phyloP scores from a whole-genome alignment of 805 yeast genomes.

The Hanseniaspora pseudoguilliermondii region DNA sequence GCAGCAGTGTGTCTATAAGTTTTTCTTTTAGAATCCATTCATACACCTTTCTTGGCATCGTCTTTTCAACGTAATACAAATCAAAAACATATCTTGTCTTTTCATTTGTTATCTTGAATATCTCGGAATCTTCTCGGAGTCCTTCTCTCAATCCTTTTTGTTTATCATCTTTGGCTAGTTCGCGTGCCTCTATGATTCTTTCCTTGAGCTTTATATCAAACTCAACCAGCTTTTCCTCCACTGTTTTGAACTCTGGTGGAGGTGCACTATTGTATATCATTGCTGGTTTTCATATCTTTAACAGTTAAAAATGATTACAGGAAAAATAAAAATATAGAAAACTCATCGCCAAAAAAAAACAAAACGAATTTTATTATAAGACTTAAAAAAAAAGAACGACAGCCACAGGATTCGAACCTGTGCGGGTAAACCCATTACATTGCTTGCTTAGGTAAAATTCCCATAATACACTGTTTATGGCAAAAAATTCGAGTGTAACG shows the following conservation, averaged over 20 bases:
- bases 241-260: neutral
- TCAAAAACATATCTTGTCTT: conserved; percentile 65
- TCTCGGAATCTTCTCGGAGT: conserved; percentile 57
- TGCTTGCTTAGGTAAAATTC: neutral
- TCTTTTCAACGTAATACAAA: conserved; percentile 54
- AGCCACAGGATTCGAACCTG: conserved; percentile 71
- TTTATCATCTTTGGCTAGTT: neutral
- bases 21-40: conserved; percentile 59
- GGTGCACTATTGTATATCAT: conserved; percentile 1
- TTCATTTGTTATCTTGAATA: conserved; percentile 58
- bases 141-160: conserved; percentile 32
- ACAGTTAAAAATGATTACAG: neutral
- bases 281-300: neutral
- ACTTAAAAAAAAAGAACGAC: conserved; percentile 36
- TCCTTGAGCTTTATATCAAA: neutral
- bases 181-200: neutral
- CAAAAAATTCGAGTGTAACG: conserved; percentile 51
- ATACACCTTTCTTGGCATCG: conserved; percentile 55
- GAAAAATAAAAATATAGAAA: neutral
- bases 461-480: neutral
- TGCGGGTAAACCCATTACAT: conserved; percentile 68
- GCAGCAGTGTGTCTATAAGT: conserved; percentile 53
- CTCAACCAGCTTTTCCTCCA: neutral
- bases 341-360: too few relatives aligned
- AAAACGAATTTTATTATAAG: too few relatives aligned